Conservation (phyloP, 306 rosid genomes). For the Prunus mongolica region DNA sequence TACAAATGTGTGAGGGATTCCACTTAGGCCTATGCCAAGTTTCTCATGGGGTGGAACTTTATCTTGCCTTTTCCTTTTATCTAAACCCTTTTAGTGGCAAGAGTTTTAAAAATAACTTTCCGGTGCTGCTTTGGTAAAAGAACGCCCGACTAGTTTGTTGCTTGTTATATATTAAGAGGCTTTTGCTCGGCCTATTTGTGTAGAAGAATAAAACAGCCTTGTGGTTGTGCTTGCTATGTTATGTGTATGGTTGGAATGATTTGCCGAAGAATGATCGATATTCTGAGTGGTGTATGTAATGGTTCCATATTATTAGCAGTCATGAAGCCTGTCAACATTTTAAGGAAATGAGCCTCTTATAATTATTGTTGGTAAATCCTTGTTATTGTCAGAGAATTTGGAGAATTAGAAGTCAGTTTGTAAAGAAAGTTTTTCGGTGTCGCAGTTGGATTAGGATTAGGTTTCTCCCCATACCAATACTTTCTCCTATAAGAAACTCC, state of each 20-base stretch:
- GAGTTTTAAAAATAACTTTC: not conserved
- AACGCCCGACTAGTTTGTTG: not conserved
- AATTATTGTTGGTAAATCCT: too few relatives aligned
- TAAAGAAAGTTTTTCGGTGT: too few relatives aligned
- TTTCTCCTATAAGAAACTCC: too few relatives aligned
- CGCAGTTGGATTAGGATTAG: too few relatives aligned
- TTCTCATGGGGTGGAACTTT: constrained; percentile 7
- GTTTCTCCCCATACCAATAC: too few relatives aligned
- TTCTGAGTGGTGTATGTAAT: not conserved
- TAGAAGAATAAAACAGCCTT: not conserved
- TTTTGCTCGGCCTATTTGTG: not conserved
- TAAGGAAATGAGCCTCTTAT: too few relatives aligned
- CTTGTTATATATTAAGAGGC: not conserved
- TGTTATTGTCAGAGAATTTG: too few relatives aligned
- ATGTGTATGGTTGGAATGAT: not conserved
- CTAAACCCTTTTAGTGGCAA: not conserved
- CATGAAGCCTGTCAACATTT: not conserved
- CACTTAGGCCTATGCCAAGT: not conserved
- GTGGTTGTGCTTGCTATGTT: not conserved
- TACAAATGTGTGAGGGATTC: constrained; percentile 23
- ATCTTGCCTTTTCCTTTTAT: not conserved
- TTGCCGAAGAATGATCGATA: not conserved
- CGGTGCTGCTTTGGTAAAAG: not conserved
- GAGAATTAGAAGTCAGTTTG: too few relatives aligned
- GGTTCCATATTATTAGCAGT: not conserved